Evolutionary conservation across 2,329 filamentous ascomycete genomes (phyloP).

Genomic region (Chrysosporium queenslandicum): DNA sequence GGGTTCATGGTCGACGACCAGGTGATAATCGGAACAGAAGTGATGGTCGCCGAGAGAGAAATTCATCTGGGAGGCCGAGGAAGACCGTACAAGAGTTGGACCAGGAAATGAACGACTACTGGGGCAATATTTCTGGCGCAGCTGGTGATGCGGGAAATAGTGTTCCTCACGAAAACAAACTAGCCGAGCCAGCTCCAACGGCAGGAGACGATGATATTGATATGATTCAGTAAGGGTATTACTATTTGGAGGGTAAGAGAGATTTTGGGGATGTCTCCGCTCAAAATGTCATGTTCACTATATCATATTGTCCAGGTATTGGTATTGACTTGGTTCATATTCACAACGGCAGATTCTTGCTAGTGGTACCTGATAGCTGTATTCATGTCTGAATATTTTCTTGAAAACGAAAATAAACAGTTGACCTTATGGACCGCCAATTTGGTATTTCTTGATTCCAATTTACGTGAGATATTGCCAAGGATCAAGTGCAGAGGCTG

Average conservation of each 20-base stretch:
- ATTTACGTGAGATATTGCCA: too few relatives aligned
- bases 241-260: neutral
- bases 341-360: too few relatives aligned
- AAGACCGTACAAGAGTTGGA: constrained; percentile 90
- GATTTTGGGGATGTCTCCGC: neutral
- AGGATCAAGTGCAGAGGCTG: too few relatives aligned
- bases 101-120: constrained; percentile 96
- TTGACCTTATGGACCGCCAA: too few relatives aligned
- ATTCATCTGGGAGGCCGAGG: constrained; percentile 50
- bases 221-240: constrained; percentile 17
- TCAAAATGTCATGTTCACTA: too few relatives aligned
- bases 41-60: constrained; percentile 27
- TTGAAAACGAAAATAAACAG: too few relatives aligned
- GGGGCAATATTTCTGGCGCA: constrained; percentile 39
- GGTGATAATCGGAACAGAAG: constrained; percentile 28
- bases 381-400: too few relatives aligned
- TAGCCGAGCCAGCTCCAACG: neutral
- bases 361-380: too few relatives aligned
- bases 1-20: constrained; percentile 38
- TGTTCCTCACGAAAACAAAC: neutral
- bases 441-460: too few relatives aligned
- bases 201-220: constrained; percentile 19
- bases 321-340: neutral
- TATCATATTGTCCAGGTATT: neutral
- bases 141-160: neutral